These are phyloP conservation scores for Paraurostyla sp. DNA, from an alignment of 73 alveolate species.

Conservation along the genomic window DNA sequence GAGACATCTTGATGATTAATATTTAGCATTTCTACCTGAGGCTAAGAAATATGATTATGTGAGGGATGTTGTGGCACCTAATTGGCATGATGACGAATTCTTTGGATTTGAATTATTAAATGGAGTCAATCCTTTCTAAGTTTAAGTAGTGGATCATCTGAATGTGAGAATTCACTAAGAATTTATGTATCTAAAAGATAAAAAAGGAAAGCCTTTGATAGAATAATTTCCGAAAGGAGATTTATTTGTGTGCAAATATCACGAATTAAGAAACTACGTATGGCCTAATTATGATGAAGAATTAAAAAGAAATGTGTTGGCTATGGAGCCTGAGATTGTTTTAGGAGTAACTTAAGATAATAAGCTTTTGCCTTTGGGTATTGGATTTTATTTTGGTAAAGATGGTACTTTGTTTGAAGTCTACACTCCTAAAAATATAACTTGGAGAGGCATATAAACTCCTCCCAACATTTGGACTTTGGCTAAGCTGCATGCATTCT, in stretches of 20 bases:
- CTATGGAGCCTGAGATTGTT: conserved; percentile 9
- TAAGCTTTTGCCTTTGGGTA: background rate
- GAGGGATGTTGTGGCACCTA: background rate
- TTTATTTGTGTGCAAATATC: conserved; percentile 12
- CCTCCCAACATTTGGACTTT: background rate
- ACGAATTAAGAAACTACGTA: background rate
- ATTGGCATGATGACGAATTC: conserved; percentile 21
- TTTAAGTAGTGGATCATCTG: background rate
- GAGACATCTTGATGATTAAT: too few relatives aligned
- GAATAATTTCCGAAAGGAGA: conserved; percentile 1
- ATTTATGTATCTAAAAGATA: background rate
- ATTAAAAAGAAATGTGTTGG: background rate
- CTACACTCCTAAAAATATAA: background rate
- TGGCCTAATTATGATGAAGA: background rate
- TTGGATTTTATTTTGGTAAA: conserved; percentile 10
- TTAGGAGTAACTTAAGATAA: background rate
- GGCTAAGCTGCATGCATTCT: conserved; percentile 6
- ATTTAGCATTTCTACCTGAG: conserved; percentile 20
- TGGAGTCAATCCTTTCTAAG: conserved; percentile 42
- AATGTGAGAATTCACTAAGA: background rate
- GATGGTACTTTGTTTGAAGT: conserved; percentile 28
- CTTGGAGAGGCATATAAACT: conserved; percentile 22
- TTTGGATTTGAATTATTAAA: conserved; percentile 1
- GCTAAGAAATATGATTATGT: background rate
- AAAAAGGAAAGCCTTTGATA: background rate